Evolutionary conservation across 163 green algal species (phyloP).

Genomic region (Chloromonas sp.): DNA sequence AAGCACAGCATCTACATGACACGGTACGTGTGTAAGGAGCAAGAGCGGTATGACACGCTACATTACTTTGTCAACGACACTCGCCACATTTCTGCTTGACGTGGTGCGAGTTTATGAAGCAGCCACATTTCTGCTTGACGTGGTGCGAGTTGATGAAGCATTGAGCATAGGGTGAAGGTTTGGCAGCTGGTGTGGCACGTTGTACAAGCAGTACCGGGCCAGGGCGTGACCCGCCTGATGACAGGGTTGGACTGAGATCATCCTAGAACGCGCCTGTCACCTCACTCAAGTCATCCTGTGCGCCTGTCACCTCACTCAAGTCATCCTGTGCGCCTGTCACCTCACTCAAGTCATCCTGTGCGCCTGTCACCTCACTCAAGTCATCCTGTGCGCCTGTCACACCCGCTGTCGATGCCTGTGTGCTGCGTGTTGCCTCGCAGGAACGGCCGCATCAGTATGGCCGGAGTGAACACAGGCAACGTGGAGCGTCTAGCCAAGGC

Average conservation of each 20-base stretch:
- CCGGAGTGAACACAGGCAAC: conserved; percentile 76
- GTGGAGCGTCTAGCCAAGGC: conserved; percentile 69
- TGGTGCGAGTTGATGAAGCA: not conserved
- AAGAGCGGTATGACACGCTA: too few relatives aligned
- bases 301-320: too few relatives aligned
- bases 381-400: too few relatives aligned
- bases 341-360: too few relatives aligned
- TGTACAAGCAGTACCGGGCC: not conserved
- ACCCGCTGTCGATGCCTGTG: too few relatives aligned
- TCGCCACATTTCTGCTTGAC: not conserved
- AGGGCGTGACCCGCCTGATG: not conserved
- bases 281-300: too few relatives aligned
- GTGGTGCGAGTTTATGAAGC: not conserved
- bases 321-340: too few relatives aligned
- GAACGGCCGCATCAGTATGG: conserved; percentile 86
- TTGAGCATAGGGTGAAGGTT: not conserved
- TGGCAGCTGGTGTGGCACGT: not conserved
- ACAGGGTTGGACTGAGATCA: too few relatives aligned
- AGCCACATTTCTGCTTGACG: not conserved
- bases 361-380: too few relatives aligned
- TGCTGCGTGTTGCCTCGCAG: not conserved
- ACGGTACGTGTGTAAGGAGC: conserved; percentile 12
- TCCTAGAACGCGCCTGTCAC: too few relatives aligned
- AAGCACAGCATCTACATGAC: conserved; percentile 84
- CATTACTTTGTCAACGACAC: not conserved